These are phyloP conservation scores for Diaporthe destruens DNA, from an alignment of 2,329 filamentous ascomycete species.

Conservation along the genomic window DNA sequence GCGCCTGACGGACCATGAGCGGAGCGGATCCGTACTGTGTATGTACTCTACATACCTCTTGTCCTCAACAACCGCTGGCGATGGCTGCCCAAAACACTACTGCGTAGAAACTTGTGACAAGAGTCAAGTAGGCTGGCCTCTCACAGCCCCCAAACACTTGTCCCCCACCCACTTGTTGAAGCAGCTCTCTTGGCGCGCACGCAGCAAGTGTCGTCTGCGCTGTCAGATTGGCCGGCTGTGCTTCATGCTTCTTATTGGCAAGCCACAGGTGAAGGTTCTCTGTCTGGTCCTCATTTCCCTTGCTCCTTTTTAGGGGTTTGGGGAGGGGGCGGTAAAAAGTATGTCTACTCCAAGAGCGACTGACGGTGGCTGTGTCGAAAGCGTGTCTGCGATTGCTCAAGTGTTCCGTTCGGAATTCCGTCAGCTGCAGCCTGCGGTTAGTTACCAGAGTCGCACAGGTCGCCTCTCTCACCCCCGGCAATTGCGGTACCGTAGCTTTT, in stretches of 20 bases:
- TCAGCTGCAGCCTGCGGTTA: neutral
- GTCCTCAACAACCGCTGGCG: neutral
- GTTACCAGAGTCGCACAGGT: neutral
- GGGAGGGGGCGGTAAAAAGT: conserved; percentile 22
- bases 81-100: conserved; percentile 30
- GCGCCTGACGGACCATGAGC: neutral
- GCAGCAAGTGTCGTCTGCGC: conserved; percentile 24
- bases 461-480: conserved; percentile 12
- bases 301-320: neutral
- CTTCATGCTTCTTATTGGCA: conserved; percentile 7
- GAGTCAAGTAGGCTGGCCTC: conserved; percentile 15
- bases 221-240: conserved; percentile 23
- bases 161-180: conserved; percentile 12
- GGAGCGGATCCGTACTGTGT: neutral
- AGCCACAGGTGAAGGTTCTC: neutral
- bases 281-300: neutral
- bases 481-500: conserved; percentile 29
- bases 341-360: neutral
- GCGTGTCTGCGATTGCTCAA: too few species aligned
- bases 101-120: neutral
- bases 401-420: conserved; percentile 7
- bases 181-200: conserved; percentile 18
- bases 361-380: conserved; percentile 21
- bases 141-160: conserved; percentile 23
- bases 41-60: too few species aligned